Percentiles rank a stretch among this genome's conserved stretches.
These are phyloP conservation scores for Iris pallida DNA, from an alignment of 116 monocot species.

Conservation along the genomic window DNA sequence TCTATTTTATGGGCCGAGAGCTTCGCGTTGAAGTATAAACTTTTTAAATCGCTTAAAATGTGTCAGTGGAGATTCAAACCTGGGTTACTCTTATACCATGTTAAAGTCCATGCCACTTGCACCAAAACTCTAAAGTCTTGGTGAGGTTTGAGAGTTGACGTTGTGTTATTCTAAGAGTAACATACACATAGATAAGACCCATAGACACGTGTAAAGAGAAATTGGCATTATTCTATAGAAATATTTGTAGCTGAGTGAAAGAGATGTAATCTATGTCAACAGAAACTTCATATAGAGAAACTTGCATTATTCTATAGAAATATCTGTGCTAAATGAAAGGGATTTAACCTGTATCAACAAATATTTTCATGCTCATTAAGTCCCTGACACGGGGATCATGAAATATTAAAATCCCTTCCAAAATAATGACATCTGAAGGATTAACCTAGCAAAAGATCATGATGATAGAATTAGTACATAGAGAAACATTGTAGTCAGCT, in stretches of 20 bases:
- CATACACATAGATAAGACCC: no score
- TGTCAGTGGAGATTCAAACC: no score
- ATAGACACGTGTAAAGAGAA: no score
- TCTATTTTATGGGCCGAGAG: no score
- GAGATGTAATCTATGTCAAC: slow-evolving; percentile 39
- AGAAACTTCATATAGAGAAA: slow-evolving; percentile 24
- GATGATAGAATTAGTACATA: background rate
- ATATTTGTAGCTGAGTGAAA: background rate
- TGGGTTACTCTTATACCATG: no score
- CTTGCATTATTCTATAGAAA: background rate
- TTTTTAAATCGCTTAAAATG: no score
- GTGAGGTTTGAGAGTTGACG: no score
- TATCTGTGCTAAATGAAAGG: background rate
- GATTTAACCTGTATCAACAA: slow-evolving; percentile 47
- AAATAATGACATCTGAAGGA: slow-evolving; percentile 52
- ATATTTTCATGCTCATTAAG: slow-evolving; percentile 62
- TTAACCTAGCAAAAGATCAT: slow-evolving; percentile 32
- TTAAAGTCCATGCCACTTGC: no score
- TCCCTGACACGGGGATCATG: slow-evolving; percentile 44
- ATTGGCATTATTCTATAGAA: background rate
- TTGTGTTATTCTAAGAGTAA: no score
- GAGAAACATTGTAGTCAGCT: background rate
- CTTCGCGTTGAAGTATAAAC: no score
- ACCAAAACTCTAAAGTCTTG: no score
- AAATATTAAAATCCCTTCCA: slow-evolving; percentile 54